Percentiles rank a stretch among this genome's conserved stretches.
phyloP scores from a whole-genome alignment of 78 protist genomes.

The Dictyostelium capitatum region DNA sequence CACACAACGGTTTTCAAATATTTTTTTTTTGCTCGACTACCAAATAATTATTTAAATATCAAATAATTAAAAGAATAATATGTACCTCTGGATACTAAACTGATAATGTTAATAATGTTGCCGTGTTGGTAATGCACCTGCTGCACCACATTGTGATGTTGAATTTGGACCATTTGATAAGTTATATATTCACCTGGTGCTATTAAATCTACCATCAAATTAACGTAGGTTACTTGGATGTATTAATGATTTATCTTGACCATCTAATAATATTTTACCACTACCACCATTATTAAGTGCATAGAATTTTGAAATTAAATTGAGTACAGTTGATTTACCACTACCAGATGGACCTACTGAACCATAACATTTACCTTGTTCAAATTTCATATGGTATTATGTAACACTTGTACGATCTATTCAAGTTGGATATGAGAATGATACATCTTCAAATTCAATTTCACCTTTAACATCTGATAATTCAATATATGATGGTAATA shows the following conservation, averaged over 20 bases:
- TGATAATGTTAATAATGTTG: too few species aligned
- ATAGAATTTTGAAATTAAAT: constrained; percentile 82
- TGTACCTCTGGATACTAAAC: too few species aligned
- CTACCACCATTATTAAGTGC: constrained; percentile 72
- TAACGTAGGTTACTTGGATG: constrained; percentile 76
- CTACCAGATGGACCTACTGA: constrained; percentile 92
- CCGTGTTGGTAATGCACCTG: too few species aligned
- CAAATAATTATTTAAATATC: too few species aligned
- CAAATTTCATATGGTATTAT: constrained; percentile 69
- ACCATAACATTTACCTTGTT: constrained; percentile 88
- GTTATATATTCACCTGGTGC: too few species aligned
- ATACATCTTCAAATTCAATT: constrained; percentile 81
- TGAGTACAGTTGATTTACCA: constrained; percentile 90
- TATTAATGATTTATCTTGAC: constrained; percentile 55
- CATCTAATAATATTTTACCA: constrained; percentile 89
- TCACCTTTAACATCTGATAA: constrained; percentile 31
- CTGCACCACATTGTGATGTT: too few species aligned
- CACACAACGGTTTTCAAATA: too few species aligned
- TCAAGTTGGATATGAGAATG: constrained; percentile 87
- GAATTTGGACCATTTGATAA: too few species aligned
- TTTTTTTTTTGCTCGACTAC: too few species aligned
- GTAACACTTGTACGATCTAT: constrained; percentile 77
- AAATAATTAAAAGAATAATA: too few species aligned
- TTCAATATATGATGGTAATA: constrained; percentile 38
- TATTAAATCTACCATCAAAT: too few species aligned